Evolutionary conservation across 768 basidiomycete species (phyloP).

Genomic region (Macrolepiota dolichaula): DNA sequence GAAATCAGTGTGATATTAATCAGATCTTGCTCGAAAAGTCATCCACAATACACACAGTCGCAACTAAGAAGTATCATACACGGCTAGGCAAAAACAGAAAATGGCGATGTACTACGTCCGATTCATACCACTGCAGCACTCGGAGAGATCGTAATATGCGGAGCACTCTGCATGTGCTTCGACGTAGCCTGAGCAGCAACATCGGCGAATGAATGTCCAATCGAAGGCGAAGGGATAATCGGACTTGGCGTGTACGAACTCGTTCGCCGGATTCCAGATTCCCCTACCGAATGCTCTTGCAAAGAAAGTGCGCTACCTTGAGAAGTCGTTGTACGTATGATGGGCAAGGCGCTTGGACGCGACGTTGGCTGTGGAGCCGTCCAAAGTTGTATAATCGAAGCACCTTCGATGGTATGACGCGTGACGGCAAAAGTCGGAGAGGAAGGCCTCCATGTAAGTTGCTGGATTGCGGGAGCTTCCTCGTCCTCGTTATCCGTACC

Average conservation of each 20-base stretch:
- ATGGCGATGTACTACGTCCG: not conserved
- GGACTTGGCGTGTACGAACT: not conserved
- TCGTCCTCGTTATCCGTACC: not conserved
- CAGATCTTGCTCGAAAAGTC: too few species aligned
- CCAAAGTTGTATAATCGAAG: slow-evolving; percentile 4
- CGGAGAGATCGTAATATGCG: not conserved
- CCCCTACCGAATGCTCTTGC: not conserved
- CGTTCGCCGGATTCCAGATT: not conserved
- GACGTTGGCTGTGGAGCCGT: not conserved
- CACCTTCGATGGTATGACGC: not conserved
- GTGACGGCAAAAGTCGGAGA: slow-evolving; percentile 1
- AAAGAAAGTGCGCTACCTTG: not conserved
- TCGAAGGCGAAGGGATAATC: not conserved
- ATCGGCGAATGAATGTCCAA: not conserved
- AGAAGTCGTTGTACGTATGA: not conserved
- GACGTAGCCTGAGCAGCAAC: not conserved
- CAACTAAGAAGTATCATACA: not conserved
- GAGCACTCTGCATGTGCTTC: not conserved
- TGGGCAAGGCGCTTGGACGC: not conserved
- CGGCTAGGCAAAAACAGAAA: not conserved
- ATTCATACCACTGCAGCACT: not conserved
- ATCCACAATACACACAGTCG: not conserved
- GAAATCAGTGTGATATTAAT: too few species aligned
- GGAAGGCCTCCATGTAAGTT: slow-evolving; percentile 1
- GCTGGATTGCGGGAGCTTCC: not conserved